Percentiles rank a stretch among this genome's conserved stretches.
Evolutionary conservation across 306 rosid genomes (phyloP).

Genomic region (Dalbergia cultrata): DNA sequence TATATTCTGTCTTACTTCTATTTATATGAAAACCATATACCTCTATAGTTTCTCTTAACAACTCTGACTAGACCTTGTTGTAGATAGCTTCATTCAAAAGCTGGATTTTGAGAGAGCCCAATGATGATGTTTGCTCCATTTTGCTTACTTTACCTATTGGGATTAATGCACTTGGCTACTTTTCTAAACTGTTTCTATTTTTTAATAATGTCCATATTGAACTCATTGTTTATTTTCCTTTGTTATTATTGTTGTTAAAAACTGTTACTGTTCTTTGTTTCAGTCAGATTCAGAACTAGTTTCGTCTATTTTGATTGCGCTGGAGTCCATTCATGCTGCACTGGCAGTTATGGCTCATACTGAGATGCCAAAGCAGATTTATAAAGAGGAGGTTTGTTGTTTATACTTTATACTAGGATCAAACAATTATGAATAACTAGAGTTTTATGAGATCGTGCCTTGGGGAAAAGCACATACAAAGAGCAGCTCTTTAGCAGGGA

Average conservation of each 20-base stretch:
- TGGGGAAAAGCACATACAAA: background rate
- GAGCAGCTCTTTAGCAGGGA: slow-evolving; percentile 18
- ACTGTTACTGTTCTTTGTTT: slow-evolving; percentile 49
- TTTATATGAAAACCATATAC: too few relatives aligned
- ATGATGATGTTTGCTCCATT: background rate
- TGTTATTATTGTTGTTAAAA: slow-evolving; percentile 35
- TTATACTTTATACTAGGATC: slow-evolving; percentile 37
- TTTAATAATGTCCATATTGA: slow-evolving; percentile 5
- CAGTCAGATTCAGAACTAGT: slow-evolving; percentile 86
- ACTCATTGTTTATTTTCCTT: background rate
- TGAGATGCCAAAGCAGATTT: slow-evolving; percentile 94
- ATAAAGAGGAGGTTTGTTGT: slow-evolving; percentile 86
- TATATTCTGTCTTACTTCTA: too few relatives aligned
- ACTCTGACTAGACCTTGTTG: background rate
- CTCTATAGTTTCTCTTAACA: too few relatives aligned
- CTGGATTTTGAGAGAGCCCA: slow-evolving; percentile 13
- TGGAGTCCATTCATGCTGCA: slow-evolving; percentile 98
- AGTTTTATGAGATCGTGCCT: slow-evolving; percentile 1
- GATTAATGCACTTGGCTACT: background rate
- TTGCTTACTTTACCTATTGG: background rate
- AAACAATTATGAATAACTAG: slow-evolving; percentile 14
- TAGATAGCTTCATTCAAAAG: slow-evolving; percentile 10
- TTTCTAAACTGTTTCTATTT: background rate
- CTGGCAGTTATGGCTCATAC: slow-evolving; percentile 83
- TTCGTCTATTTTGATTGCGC: slow-evolving; percentile 76